These are phyloP conservation scores for Megacollybia platyphylla DNA, from an alignment of 1,284 basidiomycete species.

Conservation along the genomic window DNA sequence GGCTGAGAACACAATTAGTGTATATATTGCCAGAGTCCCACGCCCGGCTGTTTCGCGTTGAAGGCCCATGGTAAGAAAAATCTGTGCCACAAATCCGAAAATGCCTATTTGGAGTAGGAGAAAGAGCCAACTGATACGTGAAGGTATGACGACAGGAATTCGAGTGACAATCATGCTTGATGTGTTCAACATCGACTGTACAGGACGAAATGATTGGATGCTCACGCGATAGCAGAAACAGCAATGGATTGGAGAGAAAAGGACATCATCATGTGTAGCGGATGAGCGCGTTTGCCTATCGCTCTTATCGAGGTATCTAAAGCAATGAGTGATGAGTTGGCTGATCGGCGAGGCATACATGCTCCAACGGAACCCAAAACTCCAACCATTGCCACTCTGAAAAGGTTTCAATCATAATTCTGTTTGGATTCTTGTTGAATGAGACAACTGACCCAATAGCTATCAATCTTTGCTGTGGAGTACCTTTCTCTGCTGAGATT, in stretches of 20 bases:
- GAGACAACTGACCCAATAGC: conserved; percentile 31
- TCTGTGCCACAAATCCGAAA: conserved; percentile 49
- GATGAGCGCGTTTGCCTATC: conserved; percentile 63
- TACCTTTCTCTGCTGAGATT: conserved; percentile 14
- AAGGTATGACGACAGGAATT: conserved; percentile 33
- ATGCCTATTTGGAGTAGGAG: conserved; percentile 36
- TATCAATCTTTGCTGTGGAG: conserved; percentile 29
- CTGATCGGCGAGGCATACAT: conserved; percentile 23
- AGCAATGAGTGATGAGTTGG: background rate
- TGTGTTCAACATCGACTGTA: background rate
- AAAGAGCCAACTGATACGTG: conserved; percentile 27
- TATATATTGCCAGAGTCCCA: conserved; percentile 49
- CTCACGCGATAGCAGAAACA: conserved; percentile 36
- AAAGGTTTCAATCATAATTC: background rate
- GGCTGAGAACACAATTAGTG: conserved; percentile 53
- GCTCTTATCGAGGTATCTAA: conserved; percentile 55
- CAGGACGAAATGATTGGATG: conserved; percentile 6
- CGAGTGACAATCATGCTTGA: conserved; percentile 29
- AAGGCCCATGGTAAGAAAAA: conserved; percentile 48
- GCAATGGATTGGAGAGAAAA: conserved; percentile 56
- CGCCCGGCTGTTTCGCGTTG: conserved; percentile 54
- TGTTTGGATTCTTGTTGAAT: background rate
- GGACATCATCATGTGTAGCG: conserved; percentile 59
- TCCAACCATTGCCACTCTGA: conserved; percentile 41
- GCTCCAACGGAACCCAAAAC: conserved; percentile 50